phyloP scores from a whole-genome alignment of 169 alveolate species.

The Eimeria zaria region DNA sequence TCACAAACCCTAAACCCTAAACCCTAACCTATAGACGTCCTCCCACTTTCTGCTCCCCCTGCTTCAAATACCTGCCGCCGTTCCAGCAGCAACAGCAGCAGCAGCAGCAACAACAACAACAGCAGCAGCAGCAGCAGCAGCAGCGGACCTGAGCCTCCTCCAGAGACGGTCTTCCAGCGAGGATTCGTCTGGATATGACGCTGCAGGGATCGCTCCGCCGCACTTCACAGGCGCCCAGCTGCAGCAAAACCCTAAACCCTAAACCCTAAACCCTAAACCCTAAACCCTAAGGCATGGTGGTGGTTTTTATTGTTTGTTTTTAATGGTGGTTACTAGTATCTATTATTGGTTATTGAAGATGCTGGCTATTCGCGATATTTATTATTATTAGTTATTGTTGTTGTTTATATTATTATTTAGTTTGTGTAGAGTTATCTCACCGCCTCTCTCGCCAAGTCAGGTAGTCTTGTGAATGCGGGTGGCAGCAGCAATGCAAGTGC shows the following conservation, averaged over 20 bases:
- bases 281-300: no score
- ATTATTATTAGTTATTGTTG: no score
- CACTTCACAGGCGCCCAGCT: conserved; percentile 55
- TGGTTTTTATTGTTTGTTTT: no score
- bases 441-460: conserved; percentile 7
- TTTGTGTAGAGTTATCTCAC: no score
- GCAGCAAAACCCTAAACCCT: conserved; percentile 11
- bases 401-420: no score
- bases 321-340: no score
- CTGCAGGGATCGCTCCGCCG: conserved; percentile 44
- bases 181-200: conserved; percentile 15
- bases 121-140: conserved; percentile 14
- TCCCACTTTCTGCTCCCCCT: background rate
- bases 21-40: background rate
- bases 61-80: background rate
- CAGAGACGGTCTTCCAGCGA: conserved; percentile 16
- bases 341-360: no score
- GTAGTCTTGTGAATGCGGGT: conserved; percentile 41
- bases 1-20: conserved; percentile 17
- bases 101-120: conserved; percentile 6
- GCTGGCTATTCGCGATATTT: no score
- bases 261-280: conserved; percentile 9
- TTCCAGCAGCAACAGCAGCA: no score
- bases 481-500: background rate
- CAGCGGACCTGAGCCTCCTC: conserved; percentile 44